Conservation (phyloP, 2,329 filamentous ascomycete species). For the Fusarium clavum region DNA sequence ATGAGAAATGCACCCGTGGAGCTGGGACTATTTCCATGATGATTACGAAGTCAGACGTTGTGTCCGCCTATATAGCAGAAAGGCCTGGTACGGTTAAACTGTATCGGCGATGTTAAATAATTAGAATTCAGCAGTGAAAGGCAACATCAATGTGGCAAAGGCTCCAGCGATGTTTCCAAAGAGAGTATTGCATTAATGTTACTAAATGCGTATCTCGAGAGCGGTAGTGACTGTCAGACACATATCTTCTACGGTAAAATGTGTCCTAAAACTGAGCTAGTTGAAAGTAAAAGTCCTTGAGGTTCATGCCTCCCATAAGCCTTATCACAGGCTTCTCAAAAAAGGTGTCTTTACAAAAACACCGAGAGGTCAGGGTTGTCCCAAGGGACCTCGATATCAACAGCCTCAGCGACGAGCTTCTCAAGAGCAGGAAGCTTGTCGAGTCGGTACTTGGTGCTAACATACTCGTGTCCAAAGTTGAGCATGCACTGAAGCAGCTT, state of each 20-base stretch:
- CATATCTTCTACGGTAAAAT: constrained; percentile 6
- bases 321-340: constrained; percentile 9
- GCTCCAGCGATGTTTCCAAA: neutral
- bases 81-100: rapidly evolving
- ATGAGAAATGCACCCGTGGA: neutral
- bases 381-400: constrained; percentile 26
- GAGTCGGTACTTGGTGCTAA: constrained; percentile 88
- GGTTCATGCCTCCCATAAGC: constrained; percentile 8
- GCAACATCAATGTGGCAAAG: neutral
- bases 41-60: rapidly evolving
- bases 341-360: constrained; percentile 2
- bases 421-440: constrained; percentile 91
- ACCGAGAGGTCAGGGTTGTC: constrained; percentile 22
- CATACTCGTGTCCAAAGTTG: constrained; percentile 76
- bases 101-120: neutral
- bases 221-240: constrained; percentile 13
- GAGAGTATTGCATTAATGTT: neutral
- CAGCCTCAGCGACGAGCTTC: constrained; percentile 81
- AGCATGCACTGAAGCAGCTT: constrained; percentile 32
- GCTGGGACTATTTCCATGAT: neutral
- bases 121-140: neutral
- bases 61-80: neutral
- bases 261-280: constrained; percentile 11
- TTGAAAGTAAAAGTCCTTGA: constrained; percentile 15
- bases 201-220: neutral